Conservation (phyloP, 2,329 filamentous ascomycete genomes). For the Microsporum ferrugineum region DNA sequence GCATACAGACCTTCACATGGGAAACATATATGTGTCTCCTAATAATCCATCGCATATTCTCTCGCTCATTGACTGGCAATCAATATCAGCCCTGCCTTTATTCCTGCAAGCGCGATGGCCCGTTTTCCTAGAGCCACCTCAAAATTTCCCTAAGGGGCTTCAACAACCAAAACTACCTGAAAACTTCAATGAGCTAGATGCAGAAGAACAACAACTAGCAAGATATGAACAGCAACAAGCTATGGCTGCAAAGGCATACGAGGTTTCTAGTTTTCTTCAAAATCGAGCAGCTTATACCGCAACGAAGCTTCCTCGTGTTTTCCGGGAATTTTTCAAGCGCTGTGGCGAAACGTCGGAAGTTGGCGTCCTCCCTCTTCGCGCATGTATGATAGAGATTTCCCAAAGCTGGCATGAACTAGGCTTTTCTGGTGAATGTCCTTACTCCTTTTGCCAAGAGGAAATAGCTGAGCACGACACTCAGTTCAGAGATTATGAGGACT, state of each 20-base stretch:
- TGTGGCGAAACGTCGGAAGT: slow-evolving; percentile 23
- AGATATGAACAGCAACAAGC: background rate
- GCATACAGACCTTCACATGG: slow-evolving; percentile 32
- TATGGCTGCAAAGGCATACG: background rate
- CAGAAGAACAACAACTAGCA: background rate
- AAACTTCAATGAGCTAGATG: background rate
- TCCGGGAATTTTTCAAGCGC: slow-evolving; percentile 26
- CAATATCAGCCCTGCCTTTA: slow-evolving; percentile 22
- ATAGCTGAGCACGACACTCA: slow-evolving; percentile 17
- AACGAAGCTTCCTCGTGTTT: slow-evolving; percentile 19
- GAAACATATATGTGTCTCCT: slow-evolving; percentile 29
- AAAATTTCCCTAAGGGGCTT: background rate
- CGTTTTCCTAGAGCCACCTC: background rate
- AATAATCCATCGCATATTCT: slow-evolving; percentile 14
- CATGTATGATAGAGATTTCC: slow-evolving; percentile 24
- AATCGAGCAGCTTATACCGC: slow-evolving; percentile 13
- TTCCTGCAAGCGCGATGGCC: slow-evolving; percentile 17
- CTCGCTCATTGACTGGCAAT: slow-evolving; percentile 35
- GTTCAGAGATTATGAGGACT: slow-evolving; percentile 24
- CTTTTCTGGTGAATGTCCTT: slow-evolving; percentile 20
- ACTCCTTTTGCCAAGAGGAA: slow-evolving; percentile 18
- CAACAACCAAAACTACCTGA: background rate
- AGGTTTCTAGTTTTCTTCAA: background rate
- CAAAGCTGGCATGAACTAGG: slow-evolving; percentile 20
- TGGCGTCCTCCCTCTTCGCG: slow-evolving; percentile 19